These are phyloP conservation scores for Gaertneriomyces semiglobifer DNA, from an alignment of 192 early-diverging fungal species.

Conservation along the genomic window DNA sequence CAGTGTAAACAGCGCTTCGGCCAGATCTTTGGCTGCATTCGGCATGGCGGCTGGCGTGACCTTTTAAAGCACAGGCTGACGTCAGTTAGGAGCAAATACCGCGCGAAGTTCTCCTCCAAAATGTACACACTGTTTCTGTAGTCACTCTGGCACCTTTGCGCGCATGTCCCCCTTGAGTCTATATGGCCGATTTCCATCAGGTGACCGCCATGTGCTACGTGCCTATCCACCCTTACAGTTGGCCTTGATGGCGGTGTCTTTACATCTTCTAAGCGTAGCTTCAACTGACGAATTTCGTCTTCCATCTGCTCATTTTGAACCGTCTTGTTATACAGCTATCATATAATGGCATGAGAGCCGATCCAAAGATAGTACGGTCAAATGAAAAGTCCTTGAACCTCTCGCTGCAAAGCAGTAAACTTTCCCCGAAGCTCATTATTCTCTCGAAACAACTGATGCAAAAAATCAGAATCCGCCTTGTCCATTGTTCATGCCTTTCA, in stretches of 20 bases:
- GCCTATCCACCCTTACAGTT: conserved; percentile 12
- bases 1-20: conserved; percentile 47
- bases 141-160: conserved; percentile 13
- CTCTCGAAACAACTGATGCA: conserved; percentile 53
- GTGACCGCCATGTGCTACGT: no score
- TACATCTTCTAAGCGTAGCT: conserved; percentile 24
- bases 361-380: neutral
- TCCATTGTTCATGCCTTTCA: conserved; percentile 37
- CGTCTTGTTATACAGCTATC: conserved; percentile 51
- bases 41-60: conserved; percentile 19
- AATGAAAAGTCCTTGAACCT: conserved; percentile 24
- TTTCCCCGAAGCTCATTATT: conserved; percentile 54
- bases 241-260: conserved; percentile 15
- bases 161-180: conserved; percentile 22
- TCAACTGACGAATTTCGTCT: conserved; percentile 47
- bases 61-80: conserved; percentile 1
- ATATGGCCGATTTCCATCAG: neutral
- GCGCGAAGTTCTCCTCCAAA: neutral
- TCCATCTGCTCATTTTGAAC: conserved; percentile 42
- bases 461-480: conserved; percentile 53
- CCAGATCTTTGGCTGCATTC: conserved; percentile 42
- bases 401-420: conserved; percentile 46
- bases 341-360: neutral
- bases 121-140: conserved; percentile 17
- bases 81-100: neutral